phyloP scores from a whole-genome alignment of 768 basidiomycete species.

The Podaxis sp. region DNA sequence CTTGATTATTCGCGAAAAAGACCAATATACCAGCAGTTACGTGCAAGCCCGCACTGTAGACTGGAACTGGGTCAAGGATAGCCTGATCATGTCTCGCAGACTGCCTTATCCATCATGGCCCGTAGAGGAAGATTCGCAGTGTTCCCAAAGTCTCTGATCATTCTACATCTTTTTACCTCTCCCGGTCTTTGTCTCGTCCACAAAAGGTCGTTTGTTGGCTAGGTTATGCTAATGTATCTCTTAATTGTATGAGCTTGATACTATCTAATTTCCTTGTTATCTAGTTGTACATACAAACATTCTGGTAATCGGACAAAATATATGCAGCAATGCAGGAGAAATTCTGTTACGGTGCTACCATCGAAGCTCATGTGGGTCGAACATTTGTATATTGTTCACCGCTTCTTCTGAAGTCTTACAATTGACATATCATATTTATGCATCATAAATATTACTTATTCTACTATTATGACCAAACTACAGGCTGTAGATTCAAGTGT shows the following conservation, averaged over 20 bases:
- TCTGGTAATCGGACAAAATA: not conserved
- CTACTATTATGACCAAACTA: not conserved
- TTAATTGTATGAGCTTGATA: not conserved
- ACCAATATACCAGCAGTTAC: conserved; percentile 24
- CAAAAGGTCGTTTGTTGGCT: too few species aligned
- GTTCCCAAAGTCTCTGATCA: conserved; percentile 9
- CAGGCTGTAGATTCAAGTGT: not conserved
- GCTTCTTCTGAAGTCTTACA: too few species aligned
- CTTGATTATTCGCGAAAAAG: conserved; percentile 53
- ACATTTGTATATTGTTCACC: too few species aligned
- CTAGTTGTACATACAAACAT: not conserved
- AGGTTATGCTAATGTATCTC: conserved; percentile 2
- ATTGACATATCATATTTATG: too few species aligned
- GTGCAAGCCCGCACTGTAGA: conserved; percentile 35
- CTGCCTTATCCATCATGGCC: conserved; percentile 30
- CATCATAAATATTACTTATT: too few species aligned
- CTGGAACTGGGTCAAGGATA: conserved; percentile 76
- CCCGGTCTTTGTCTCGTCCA: not conserved
- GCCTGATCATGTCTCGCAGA: conserved; percentile 59
- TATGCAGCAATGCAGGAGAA: not conserved
- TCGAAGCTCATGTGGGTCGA: too few species aligned
- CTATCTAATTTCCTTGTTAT: not conserved
- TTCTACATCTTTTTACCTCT: not conserved
- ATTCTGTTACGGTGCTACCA: not conserved
- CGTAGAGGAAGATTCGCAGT: conserved; percentile 19